These are phyloP conservation scores for Gastrolobium bilobum DNA, from an alignment of 306 rosid species.

Conservation along the genomic window DNA sequence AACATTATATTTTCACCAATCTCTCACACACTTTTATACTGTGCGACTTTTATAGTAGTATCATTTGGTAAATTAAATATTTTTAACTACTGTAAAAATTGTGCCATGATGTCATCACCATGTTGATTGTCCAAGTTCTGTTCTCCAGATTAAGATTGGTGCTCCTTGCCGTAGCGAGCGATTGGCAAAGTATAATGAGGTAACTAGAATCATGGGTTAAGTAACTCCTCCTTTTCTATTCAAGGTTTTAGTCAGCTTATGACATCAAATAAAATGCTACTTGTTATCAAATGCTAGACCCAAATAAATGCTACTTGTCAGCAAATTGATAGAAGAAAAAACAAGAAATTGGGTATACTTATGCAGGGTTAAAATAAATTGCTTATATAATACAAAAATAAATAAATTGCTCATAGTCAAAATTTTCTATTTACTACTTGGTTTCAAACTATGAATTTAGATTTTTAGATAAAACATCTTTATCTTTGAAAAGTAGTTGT, in stretches of 20 bases:
- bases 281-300: too few relatives aligned
- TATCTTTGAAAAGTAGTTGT: neutral
- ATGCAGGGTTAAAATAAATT: neutral
- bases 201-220: conserved; percentile 39
- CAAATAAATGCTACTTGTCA: too few relatives aligned
- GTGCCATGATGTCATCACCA: conserved; percentile 36
- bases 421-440: neutral
- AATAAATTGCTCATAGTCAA: neutral
- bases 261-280: neutral
- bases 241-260: neutral
- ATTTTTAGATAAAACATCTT: neutral
- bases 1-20: too few relatives aligned
- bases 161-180: conserved; percentile 99
- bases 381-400: too few relatives aligned
- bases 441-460: conserved; percentile 8
- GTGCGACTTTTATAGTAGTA: too few relatives aligned
- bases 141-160: conserved; percentile 87
- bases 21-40: too few relatives aligned
- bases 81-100: neutral
- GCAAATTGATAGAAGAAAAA: neutral
- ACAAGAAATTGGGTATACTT: conserved; percentile 19
- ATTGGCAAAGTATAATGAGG: conserved; percentile 99
- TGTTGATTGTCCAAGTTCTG: conserved; percentile 52
- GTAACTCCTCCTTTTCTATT: conserved; percentile 2
- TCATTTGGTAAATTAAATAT: conserved; percentile 19